These are phyloP conservation scores for Eucalyptus urophylla DNA, from an alignment of 345 rosid species.

Conservation along the genomic window DNA sequence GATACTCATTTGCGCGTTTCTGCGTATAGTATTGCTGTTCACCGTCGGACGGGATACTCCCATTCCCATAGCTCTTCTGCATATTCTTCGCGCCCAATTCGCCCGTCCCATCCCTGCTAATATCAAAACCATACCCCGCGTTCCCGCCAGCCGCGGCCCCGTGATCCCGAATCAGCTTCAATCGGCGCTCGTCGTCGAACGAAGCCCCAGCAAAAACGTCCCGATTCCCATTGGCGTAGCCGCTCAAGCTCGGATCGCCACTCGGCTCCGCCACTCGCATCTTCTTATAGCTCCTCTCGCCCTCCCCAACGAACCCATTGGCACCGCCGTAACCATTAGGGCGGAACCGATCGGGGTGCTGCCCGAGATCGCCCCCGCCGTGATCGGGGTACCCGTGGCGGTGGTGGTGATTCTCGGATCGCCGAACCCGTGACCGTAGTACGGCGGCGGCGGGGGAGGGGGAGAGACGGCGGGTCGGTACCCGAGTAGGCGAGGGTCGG, in stretches of 20 bases:
- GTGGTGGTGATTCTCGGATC: conserved; percentile 12
- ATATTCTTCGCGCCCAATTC: neutral
- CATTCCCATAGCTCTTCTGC: conserved; percentile 2
- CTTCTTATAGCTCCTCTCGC: conserved; percentile 56
- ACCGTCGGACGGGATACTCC: neutral
- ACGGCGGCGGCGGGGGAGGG: neutral
- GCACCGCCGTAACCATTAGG: conserved; percentile 3
- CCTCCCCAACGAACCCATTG: conserved; percentile 15
- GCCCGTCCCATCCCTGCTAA: neutral
- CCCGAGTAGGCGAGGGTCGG: neutral
- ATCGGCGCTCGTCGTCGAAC: conserved; percentile 57
- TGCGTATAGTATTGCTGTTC: neutral
- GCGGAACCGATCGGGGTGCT: neutral
- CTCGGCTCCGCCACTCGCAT: neutral
- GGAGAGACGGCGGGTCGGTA: neutral
- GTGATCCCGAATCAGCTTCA: conserved; percentile 78
- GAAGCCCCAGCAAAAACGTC: neutral
- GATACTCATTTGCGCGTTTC: neutral
- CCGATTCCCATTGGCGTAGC: neutral
- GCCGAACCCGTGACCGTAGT: conserved; percentile 1
- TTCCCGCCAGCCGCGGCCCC: conserved; percentile 11
- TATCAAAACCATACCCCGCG: neutral
- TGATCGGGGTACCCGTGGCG: conserved; percentile 26
- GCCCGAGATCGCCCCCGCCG: neutral
- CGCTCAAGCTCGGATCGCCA: neutral